A percentile compares a stretch with the other conserved stretches of the same genome.
Conservation (phyloP, 202 grass and related monocot genomes). For the Miscanthus sacchariflorus region DNA sequence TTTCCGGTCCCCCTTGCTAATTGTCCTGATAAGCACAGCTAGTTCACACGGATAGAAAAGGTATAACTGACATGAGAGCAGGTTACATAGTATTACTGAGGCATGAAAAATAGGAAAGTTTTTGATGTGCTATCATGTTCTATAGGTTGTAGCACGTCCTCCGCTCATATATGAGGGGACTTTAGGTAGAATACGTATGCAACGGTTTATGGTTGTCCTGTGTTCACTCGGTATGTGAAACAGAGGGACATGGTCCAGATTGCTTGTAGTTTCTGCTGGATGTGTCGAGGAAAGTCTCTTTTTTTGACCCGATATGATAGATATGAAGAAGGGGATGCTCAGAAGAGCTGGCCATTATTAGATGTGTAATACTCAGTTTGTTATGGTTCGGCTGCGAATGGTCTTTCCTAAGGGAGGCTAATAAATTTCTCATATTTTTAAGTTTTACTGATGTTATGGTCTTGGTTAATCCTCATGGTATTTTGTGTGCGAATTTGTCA, state of each 20-base stretch:
- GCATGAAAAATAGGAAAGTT: background rate
- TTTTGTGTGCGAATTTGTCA: no score
- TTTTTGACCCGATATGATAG: background rate
- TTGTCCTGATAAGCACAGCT: background rate
- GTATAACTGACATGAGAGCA: slow-evolving; percentile 12
- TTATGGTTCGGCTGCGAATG: background rate
- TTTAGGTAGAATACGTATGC: background rate
- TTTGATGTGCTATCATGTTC: background rate
- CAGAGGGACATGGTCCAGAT: background rate
- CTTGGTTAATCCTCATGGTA: no score
- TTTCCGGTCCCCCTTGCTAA: background rate
- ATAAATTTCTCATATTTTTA: no score
- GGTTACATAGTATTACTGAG: background rate
- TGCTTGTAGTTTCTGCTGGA: background rate
- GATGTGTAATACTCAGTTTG: no score
- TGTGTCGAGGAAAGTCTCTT: background rate
- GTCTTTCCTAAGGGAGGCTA: no score
- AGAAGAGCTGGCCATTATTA: no score
- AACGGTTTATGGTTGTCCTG: background rate
- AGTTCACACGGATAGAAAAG: background rate
- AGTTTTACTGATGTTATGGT: background rate
- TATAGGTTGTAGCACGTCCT: background rate
- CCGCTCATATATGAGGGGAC: background rate
- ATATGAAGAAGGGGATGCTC: background rate
- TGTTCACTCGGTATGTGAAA: background rate